phyloP scores from a whole-genome alignment of 495 filamentous ascomycete species.

The Aspergillus sparsus region DNA sequence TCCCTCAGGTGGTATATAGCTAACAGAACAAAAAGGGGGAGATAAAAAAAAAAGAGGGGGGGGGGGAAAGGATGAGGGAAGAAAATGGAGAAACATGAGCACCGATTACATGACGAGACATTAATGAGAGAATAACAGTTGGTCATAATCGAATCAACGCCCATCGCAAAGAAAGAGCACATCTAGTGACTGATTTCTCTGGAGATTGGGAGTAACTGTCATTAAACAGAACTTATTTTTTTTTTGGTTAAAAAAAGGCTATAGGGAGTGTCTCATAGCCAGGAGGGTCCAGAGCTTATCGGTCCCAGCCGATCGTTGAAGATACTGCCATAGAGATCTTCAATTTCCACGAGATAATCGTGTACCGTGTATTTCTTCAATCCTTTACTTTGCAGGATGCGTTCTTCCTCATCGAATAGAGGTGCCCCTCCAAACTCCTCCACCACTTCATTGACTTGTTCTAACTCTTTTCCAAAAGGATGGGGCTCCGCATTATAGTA shows the following conservation, averaged over 20 bases:
- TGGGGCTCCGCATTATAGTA: conserved; percentile 48
- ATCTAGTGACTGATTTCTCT: conserved; percentile 27
- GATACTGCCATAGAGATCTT: conserved; percentile 60
- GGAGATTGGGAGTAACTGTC: conserved; percentile 3
- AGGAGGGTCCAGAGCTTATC: conserved; percentile 33
- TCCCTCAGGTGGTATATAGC: conserved; percentile 28
- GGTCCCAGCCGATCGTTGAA: conserved; percentile 49
- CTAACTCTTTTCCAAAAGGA: conserved; percentile 54
- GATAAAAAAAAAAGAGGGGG: conserved; percentile 6
- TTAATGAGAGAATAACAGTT: conserved; percentile 32
- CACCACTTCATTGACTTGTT: conserved; percentile 64
- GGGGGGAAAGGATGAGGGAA: conserved; percentile 15
- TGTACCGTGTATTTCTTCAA: conserved; percentile 73
- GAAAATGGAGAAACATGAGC: conserved; percentile 11
- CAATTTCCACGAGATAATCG: conserved; percentile 84
- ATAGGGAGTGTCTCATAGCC: conserved; percentile 40
- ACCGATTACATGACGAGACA: conserved; percentile 11
- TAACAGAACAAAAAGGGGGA: conserved; percentile 7
- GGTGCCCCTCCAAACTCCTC: conserved; percentile 77
- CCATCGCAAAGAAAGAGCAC: conserved; percentile 11
- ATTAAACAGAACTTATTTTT: not conserved
- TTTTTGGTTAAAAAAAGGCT: not conserved
- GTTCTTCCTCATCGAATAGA: conserved; percentile 70
- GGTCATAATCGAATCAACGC: conserved; percentile 21
- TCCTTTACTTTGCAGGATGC: conserved; percentile 62